Conservation (phyloP, 805 yeast genomes). For the Candida ulmi region DNA sequence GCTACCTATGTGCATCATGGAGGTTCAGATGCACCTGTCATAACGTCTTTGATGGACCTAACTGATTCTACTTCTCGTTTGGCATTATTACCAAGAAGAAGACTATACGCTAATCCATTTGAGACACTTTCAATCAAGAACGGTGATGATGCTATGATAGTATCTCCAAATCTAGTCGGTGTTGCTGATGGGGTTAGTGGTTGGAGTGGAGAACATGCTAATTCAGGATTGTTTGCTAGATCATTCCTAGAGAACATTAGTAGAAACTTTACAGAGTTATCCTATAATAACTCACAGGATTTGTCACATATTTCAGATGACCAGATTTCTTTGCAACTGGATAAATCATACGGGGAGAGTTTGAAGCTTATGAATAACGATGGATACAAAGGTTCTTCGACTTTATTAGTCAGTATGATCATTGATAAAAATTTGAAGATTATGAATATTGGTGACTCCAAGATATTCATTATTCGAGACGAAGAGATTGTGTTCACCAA, state of each 20-base stretch:
- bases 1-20: slow-evolving; percentile 47
- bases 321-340: slow-evolving; percentile 38
- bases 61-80: slow-evolving; percentile 40
- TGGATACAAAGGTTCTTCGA: slow-evolving; percentile 42
- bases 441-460: slow-evolving; percentile 49
- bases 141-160: slow-evolving; percentile 55
- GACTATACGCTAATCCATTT: slow-evolving; percentile 46
- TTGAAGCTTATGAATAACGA: slow-evolving; percentile 46
- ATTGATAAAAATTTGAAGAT: slow-evolving; percentile 41
- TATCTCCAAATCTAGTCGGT: slow-evolving; percentile 45
- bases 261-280: slow-evolving; percentile 25
- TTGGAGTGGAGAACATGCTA: slow-evolving; percentile 43
- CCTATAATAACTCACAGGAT: slow-evolving; percentile 19
- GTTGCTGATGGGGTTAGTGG: slow-evolving; percentile 56
- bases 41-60: slow-evolving; percentile 44
- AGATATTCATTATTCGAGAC: slow-evolving; percentile 41
- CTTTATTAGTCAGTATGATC: slow-evolving; percentile 42
- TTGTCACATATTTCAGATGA: slow-evolving; percentile 36
- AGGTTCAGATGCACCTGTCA: slow-evolving; percentile 29
- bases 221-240: slow-evolving; percentile 49
- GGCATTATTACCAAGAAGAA: slow-evolving; percentile 41
- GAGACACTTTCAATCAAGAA: slow-evolving; percentile 48
- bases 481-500: slow-evolving; percentile 38
- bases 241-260: slow-evolving; percentile 46
- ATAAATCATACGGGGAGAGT: slow-evolving; percentile 42